Evolutionary conservation across 2,329 filamentous ascomycete species (phyloP).

Genomic region (Fusarium sterilihyphosum): DNA sequence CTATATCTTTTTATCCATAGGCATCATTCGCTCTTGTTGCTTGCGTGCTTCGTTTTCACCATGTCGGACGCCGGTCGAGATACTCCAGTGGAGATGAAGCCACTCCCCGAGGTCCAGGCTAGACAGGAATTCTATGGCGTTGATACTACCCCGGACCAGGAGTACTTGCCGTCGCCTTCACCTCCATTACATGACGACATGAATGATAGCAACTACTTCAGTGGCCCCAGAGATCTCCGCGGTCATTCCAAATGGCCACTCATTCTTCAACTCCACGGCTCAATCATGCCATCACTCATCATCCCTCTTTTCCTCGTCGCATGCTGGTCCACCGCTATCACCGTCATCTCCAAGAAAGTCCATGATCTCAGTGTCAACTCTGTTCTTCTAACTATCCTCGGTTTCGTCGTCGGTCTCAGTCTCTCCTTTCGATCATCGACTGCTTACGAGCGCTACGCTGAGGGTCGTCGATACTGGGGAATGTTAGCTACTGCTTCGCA

Average conservation of each 20-base stretch:
- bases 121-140: not conserved
- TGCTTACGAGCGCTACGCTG: constrained; percentile 77
- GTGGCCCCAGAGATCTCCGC: constrained; percentile 73
- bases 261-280: constrained; percentile 79
- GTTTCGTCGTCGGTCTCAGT: constrained; percentile 82
- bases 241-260: constrained; percentile 81
- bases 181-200: fast-evolving
- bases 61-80: not conserved
- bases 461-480: constrained; percentile 72
- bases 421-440: constrained; percentile 81
- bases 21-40: fast-evolving
- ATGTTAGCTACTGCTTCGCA: constrained; percentile 69
- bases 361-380: constrained; percentile 51
- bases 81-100: not conserved
- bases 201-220: constrained; percentile 67
- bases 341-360: constrained; percentile 61
- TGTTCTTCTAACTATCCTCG: constrained; percentile 75
- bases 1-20: fast-evolving
- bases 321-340: constrained; percentile 73
- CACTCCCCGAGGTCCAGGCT: not conserved
- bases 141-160: no score
- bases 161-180: not conserved
- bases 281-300: constrained; percentile 78
- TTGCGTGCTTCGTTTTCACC: fast-evolving
- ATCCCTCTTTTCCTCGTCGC: constrained; percentile 72